Evolutionary conservation across 176 grass and related monocot species (phyloP).

Genomic region (Oryza coarctata): DNA sequence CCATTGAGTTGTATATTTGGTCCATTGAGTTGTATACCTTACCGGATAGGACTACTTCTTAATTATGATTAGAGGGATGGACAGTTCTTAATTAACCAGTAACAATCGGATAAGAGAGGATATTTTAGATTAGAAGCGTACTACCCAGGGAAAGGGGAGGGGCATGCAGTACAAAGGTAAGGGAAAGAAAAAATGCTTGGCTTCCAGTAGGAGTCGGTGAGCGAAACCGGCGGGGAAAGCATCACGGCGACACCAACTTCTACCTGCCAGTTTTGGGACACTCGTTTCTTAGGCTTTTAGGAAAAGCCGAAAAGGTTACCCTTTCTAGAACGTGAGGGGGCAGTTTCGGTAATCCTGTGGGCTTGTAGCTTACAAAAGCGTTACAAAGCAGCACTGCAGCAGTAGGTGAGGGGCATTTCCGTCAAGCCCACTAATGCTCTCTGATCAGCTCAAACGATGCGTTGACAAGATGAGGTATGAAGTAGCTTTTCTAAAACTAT

Average conservation of each 20-base stretch:
- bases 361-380: neutral
- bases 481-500: conserved; percentile 1
- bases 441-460: conserved; percentile 11
- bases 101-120: conserved; percentile 13
- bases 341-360: neutral
- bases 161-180: neutral
- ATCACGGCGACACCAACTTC: conserved; percentile 47
- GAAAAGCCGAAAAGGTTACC: conserved; percentile 2
- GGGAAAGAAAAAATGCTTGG: conserved; percentile 2
- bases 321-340: conserved; percentile 46
- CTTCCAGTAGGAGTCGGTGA: conserved; percentile 66
- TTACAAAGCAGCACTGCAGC: conserved; percentile 19
- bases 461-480: conserved; percentile 11
- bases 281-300: conserved; percentile 28
- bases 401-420: conserved; percentile 75
- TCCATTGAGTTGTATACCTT: conserved; percentile 29
- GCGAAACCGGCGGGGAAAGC: conserved; percentile 49
- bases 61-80: neutral
- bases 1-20: conserved; percentile 27
- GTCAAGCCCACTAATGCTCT: conserved; percentile 18
- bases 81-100: conserved; percentile 17
- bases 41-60: conserved; percentile 3
- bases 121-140: neutral
- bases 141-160: conserved; percentile 9
- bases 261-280: conserved; percentile 45